Base-by-base conservation (phyloP, 306 rosid genomes). In the Ammopiptanthus mongolicus region DNA sequence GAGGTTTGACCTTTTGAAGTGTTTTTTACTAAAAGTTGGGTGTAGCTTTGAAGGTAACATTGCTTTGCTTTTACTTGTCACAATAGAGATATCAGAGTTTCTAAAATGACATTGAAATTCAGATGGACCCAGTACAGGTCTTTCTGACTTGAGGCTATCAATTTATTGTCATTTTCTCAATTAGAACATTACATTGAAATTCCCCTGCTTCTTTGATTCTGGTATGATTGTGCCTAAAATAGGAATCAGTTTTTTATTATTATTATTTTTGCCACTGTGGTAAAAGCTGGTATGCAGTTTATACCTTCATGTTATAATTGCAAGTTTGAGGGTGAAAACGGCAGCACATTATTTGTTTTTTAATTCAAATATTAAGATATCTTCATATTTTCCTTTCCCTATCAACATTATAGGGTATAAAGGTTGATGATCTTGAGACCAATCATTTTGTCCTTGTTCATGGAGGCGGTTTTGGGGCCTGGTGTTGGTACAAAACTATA, bases 401-500 rank as follows among this genome's bases (percentile, higher is more conserved):
- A 9, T 59, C 48, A 13, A 60, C 52, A 71, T 55, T 17, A 4
- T 70, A 95, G 98, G 96, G 77, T 64, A 55, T 87, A 73, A 90
- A 89, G 37, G 89, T 89, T 10, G 98, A 90, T 37, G 99, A 92
- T 78, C 85, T 95, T 29, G 99, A 95, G 79, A 92, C 96, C 78
- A 86, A 78, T 69, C 90, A 78, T 85, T 89, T 92, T 87, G 96
- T 95, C 76, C 99, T 95, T 74, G 92, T 95, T 52, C 99, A 95
- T 65, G 99, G 99, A 69, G 99, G 99, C 47, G 99, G 99, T 28
- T 95, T 95, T 42, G 99, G 99, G 75, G 99, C 99, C 13, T 95
- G 99, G 99, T 95, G 99, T 84, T 95, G 99, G 99, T 95, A 95
- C 83, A 95, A 95, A 87, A 90, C 99, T 52, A 95, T 95, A 66